Evolutionary conservation across 768 basidiomycete genomes (phyloP), one percentile per base, ranked within the genome.

Genomic region (Lactarius tabidus): DNA sequence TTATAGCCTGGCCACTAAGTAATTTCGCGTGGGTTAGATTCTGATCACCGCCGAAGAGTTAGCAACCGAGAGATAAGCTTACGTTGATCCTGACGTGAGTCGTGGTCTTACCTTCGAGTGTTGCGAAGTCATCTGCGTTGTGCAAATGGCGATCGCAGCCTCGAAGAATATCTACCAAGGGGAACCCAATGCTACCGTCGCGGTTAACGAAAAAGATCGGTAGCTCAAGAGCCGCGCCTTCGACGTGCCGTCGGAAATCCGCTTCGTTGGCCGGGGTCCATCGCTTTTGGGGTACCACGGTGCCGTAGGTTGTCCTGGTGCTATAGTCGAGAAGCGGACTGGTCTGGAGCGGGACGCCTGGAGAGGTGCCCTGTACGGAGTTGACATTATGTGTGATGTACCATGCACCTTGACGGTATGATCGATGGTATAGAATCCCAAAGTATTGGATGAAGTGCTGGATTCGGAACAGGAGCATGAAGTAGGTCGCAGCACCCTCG

Each of bases 211-310:
- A n/a, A n/a, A n/a, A n/a, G n/a, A n/a, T n/a, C n/a, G n/a, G n/a
- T n/a, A n/a, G n/a, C n/a, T n/a, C n/a, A n/a, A 66, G 60, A 7
- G 9, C 18, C 14, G 65, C 56, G 7, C 1, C 20, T 43, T 17
- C 15, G 6, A 66, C 60, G 18, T 57, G 23, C 28, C 55, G 64
- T 18, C 48, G 59, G 18, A 57, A 1, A 55, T 65, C 64, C n/a
- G 53, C 60, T 7, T 57, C 45, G 18, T 65, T 38, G 3, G 28
- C 18, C 17, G 64, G 64, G 1, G 18, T 26, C 64, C 64, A 65
- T 57, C 64, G 64, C 7, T 10, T 18, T 23, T 65, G 64, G 12
- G 54, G 64, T 14, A 65, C 54, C 2, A 65, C 48, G 3, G 59
- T 57, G 10, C 64, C 64, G 5, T 17, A 17, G n/a, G 45, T 61